Evolutionary conservation across 331 rosid species (phyloP), one percentile per base, ranked within the genome.

Genomic region (Erythrophleum ivorense): DNA sequence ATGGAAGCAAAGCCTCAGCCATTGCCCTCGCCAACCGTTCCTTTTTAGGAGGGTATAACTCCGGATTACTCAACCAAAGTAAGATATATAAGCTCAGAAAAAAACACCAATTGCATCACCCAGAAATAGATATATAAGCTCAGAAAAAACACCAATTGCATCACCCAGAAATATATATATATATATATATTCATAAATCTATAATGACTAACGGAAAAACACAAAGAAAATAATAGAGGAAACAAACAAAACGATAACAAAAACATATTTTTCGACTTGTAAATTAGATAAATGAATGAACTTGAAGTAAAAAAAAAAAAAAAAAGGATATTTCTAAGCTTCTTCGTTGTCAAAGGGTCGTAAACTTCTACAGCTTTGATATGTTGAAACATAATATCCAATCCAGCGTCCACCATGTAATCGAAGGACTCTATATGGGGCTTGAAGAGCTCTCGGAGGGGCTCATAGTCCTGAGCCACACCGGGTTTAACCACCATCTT

Each of bases 341-440:
- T 93, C 48, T 48, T 84, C 33, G 71, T 46, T 8, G 91, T 78
- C 40, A 78, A 79, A 31, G 90, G 66, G 34, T 95, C 93, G 70
- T 67, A 0, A 21, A 93, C 71, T 34, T 83, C 66, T 1, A 93
- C 66, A n/a, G 91, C 86, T 78, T 92, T 88, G 84, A 95, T 82
- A 57, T 82, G 62, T 10, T 71, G 41, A 76, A 92, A 67, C 79
- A 88, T 79, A 55, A 80, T 78, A 19, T 91, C 83, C 63, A 93
- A 72, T 7, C 98, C 99, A 7, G 88, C 84, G 0, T 87, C 78
- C 5, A 78, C 69, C 87, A 95, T 81, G 81, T 95, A 67, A 67
- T 95, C 91, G 63, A 88, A 93, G 5, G 99, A 95, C 75, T 95
- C 97, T 34, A 93, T 89, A 77, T 92, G 98, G 71, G 90, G 99